Evolutionary conservation across 129 eudicot species (phyloP), one percentile per base, ranked within the genome.

Genomic region (Centella asiatica): DNA sequence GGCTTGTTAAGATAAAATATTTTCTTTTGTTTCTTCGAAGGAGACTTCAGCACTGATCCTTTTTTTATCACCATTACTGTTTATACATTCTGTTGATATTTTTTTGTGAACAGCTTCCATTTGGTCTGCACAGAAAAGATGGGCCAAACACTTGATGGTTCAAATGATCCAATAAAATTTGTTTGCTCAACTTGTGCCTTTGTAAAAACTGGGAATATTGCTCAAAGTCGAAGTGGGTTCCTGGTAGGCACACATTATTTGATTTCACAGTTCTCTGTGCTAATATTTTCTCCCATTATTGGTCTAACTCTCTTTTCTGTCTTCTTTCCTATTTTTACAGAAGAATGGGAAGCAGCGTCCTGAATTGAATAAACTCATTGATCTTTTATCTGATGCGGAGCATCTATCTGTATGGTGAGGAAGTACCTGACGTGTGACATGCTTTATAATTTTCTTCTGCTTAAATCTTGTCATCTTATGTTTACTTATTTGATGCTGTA

Each of bases 141-240:
- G 34, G 8, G 63, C 40, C 63, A 20, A 32, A 70, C 74, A 48
- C 47, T 64, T 15, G 83, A 68, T 60, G 80, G 70, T 65, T 18
- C 75, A 59, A 67, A 71, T 72, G 66, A 64, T 34, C 34, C 60
- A 34, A 28, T 69, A 23, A 27, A 65, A 14, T 58, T 27, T 70
- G 42, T 74, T 0, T 93, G 99, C 79, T 80, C 81, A 25, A 80
- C 76, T 69, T 93, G 99, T 67, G 72, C 71, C 58, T 76, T 72
- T 71, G 57, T 88, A n/a, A 76, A 66, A 68, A 76, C 77, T 34
- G 84, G 93, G 25, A 85, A 80, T 70, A 70, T 78, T 63, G 63
- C 74, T 68, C 72, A 69, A 29, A 74, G 60, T 78, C 74, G 72
- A 74, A 66, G 59, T 37, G 62, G 73, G 26, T 75, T 61, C 50